A percentile compares a stretch with the other conserved stretches of the same genome.
phyloP scores from a whole-genome alignment of 2,329 filamentous ascomycete species.

The Xylariales sp. region DNA sequence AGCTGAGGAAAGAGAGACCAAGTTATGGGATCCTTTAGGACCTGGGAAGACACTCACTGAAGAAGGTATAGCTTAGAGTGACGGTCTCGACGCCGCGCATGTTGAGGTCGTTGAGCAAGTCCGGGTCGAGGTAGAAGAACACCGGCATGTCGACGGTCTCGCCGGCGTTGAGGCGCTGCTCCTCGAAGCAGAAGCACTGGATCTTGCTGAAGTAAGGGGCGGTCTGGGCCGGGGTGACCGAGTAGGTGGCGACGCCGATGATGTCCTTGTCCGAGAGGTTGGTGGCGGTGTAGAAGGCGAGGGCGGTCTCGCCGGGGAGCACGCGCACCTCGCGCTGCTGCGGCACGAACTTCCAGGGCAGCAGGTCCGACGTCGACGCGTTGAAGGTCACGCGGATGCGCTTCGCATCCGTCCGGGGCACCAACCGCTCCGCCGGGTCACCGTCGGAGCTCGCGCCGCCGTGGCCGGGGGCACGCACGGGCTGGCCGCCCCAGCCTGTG shows the following conservation, averaged over 20 bases:
- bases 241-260: constrained; percentile 96
- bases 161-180: constrained; percentile 87
- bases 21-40: too few relatives aligned
- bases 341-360: constrained; percentile 96
- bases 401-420: constrained; percentile 74
- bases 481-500: constrained; percentile 89
- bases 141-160: constrained; percentile 99
- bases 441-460: constrained; percentile 36
- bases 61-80: constrained; percentile 95
- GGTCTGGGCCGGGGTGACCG: constrained; percentile 91
- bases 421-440: constrained; percentile 72
- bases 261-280: constrained; percentile 90
- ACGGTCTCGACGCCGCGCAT: constrained; percentile 96
- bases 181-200: constrained; percentile 98
- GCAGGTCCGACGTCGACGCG: constrained; percentile 87
- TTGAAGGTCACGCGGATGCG: constrained; percentile 95
- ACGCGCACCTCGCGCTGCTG: constrained; percentile 97
- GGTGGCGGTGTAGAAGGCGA: constrained; percentile 96
- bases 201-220: constrained; percentile 99
- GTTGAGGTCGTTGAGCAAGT: constrained; percentile 84
- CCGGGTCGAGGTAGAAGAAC: constrained; percentile 98
- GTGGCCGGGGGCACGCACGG: constrained; percentile 75
- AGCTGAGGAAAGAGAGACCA: too few relatives aligned
- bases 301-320: constrained; percentile 89
- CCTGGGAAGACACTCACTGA: too few relatives aligned